phyloP scores from a whole-genome alignment of 2,329 filamentous ascomycete species.

The Sarocladium brachiariae region DNA sequence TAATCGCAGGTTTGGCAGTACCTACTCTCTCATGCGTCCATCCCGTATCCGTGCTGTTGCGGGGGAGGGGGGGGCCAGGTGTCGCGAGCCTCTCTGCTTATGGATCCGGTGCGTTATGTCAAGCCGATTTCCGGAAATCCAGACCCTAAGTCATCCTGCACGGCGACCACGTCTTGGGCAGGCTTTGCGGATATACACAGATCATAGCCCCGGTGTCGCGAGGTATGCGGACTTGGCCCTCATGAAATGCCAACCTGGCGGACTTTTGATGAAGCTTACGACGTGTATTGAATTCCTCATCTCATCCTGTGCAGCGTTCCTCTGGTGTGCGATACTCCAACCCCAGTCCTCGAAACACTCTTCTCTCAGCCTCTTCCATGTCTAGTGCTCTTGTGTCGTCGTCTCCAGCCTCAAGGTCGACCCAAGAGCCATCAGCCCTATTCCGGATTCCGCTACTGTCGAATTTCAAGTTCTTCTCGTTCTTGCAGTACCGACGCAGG shows the following conservation, averaged over 20 bases:
- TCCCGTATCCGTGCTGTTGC: no score
- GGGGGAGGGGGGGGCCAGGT: no score
- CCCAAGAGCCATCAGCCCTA: slow-evolving; percentile 55
- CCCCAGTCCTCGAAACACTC: slow-evolving; percentile 71
- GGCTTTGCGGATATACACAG: no score
- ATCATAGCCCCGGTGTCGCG: no score
- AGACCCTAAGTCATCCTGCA: no score
- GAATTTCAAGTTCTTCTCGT: slow-evolving; percentile 70
- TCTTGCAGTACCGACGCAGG: slow-evolving; percentile 71
- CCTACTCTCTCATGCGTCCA: no score
- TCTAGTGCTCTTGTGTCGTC: slow-evolving; percentile 43
- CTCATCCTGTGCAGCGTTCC: slow-evolving; percentile 61
- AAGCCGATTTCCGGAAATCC: background rate
- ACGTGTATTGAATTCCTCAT: no score
- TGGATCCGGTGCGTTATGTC: slow-evolving; percentile 2
- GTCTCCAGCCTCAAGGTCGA: slow-evolving; percentile 60
- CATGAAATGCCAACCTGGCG: background rate
- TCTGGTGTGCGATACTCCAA: slow-evolving; percentile 59
- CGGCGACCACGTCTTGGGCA: no score
- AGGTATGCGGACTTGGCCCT: background rate
- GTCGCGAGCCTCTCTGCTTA: no score
- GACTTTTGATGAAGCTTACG: no score
- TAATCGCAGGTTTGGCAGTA: no score
- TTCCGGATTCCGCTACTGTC: slow-evolving; percentile 81
- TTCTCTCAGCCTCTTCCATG: slow-evolving; percentile 68